These are phyloP conservation scores for Podila horticola DNA, from an alignment of 192 early-diverging fungal species.

Conservation along the genomic window DNA sequence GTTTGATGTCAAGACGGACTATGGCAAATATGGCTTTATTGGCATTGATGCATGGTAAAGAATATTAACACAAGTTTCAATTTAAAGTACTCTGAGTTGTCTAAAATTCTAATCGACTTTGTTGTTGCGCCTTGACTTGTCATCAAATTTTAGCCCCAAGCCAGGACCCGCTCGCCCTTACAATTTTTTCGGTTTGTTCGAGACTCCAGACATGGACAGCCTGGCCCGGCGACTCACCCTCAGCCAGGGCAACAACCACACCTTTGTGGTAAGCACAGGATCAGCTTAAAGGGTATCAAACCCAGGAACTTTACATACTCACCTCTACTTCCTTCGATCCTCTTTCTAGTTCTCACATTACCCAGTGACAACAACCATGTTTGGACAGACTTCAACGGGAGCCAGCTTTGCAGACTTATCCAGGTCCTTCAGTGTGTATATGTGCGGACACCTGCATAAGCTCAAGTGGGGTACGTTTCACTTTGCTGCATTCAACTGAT, in stretches of 20 bases:
- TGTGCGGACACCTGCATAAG: slow-evolving; percentile 91
- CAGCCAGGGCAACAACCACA: slow-evolving; percentile 62
- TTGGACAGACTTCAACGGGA: slow-evolving; percentile 70
- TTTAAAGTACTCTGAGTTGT: neutral
- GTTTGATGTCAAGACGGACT: slow-evolving; percentile 67
- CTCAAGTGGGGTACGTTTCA: slow-evolving; percentile 60
- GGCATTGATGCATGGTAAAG: slow-evolving; percentile 82
- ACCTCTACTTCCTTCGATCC: slow-evolving; percentile 8
- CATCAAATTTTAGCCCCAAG: slow-evolving; percentile 56
- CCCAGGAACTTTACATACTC: slow-evolving; percentile 1
- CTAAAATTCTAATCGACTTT: neutral
- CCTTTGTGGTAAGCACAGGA: slow-evolving; percentile 66
- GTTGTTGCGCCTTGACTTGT: neutral
- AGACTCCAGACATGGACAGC: slow-evolving; percentile 75
- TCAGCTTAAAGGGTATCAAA: too few species aligned
- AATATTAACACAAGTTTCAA: neutral
- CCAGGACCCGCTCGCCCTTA: slow-evolving; percentile 82
- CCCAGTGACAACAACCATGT: slow-evolving; percentile 82
- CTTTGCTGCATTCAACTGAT: neutral
- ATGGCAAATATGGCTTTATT: slow-evolving; percentile 87
- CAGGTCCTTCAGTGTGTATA: slow-evolving; percentile 73
- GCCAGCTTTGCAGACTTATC: slow-evolving; percentile 69
- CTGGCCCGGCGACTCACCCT: slow-evolving; percentile 64
- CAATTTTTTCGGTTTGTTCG: slow-evolving; percentile 92
- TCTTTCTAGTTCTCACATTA: slow-evolving; percentile 75